These are phyloP conservation scores for Plasmodium chabaudi DNA, from an alignment of 169 alveolate species.

Conservation along the genomic window DNA sequence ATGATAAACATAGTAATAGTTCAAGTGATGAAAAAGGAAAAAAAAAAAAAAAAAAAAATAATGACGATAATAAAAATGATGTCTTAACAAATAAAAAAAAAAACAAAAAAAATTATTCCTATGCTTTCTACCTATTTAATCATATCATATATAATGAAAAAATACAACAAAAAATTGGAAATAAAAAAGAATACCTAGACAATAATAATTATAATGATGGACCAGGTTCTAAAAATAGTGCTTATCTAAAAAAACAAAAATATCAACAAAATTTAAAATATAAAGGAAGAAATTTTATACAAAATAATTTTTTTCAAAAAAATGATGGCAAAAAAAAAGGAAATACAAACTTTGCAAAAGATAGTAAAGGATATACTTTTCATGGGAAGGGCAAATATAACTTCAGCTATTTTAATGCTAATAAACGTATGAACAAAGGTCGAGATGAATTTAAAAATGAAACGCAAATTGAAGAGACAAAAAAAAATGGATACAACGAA, in stretches of 20 bases:
- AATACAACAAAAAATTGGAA: not conserved
- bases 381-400: slow-evolving; percentile 34
- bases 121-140: slow-evolving; percentile 39
- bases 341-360: not conserved
- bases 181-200: not conserved
- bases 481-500: not conserved
- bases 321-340: slow-evolving; percentile 13
- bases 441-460: not conserved
- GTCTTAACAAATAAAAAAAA: slow-evolving; percentile 11
- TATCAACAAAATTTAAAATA: not conserved
- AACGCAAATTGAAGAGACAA: not conserved
- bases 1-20: not conserved
- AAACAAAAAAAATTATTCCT: slow-evolving; percentile 29
- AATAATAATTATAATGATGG: not conserved
- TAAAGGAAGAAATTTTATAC: not conserved
- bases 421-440: slow-evolving; percentile 9
- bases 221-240: too few species aligned
- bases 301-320: not conserved
- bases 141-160: slow-evolving; percentile 31
- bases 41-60: not conserved
- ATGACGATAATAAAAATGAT: not conserved
- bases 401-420: slow-evolving; percentile 53
- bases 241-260: not conserved
- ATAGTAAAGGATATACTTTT: slow-evolving; percentile 5
- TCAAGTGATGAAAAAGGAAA: not conserved